Evolutionary conservation across 1,284 basidiomycete genomes (phyloP).

Genomic region (Ustilago bromivora): DNA sequence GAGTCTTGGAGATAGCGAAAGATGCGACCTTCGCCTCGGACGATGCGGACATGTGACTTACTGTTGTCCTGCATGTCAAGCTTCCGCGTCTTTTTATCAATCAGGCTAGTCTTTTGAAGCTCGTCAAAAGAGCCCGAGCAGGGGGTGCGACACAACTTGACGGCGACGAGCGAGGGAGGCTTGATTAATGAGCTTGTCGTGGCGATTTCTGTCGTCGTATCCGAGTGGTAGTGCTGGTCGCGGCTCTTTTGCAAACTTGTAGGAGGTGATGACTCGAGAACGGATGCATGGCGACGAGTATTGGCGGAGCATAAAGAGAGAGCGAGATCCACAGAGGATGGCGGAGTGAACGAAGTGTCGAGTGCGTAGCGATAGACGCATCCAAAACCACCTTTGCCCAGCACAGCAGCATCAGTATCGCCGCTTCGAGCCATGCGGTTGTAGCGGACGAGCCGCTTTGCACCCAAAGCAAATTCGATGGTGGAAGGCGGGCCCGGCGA

Average conservation of each 20-base stretch:
- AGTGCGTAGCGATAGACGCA: slow-evolving; percentile 52
- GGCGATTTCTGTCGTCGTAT: background rate
- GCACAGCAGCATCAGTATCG: slow-evolving; percentile 38
- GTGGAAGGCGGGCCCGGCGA: slow-evolving; percentile 32
- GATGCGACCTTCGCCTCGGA: slow-evolving; percentile 58
- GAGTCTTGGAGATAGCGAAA: slow-evolving; percentile 55
- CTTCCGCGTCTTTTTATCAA: slow-evolving; percentile 36
- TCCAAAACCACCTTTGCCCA: slow-evolving; percentile 53
- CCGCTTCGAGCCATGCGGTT: slow-evolving; percentile 31
- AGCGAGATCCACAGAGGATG: slow-evolving; percentile 38
- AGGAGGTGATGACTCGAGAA: slow-evolving; percentile 2
- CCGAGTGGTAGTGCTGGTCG: background rate
- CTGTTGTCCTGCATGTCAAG: slow-evolving; percentile 42
- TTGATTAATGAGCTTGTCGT: slow-evolving; percentile 6
- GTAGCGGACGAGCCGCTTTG: slow-evolving; percentile 40
- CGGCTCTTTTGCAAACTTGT: background rate
- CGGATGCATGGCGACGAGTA: slow-evolving; percentile 19
- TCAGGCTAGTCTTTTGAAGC: slow-evolving; percentile 53
- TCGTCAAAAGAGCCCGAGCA: slow-evolving; percentile 60
- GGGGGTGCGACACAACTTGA: slow-evolving; percentile 63
- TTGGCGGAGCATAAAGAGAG: slow-evolving; percentile 13
- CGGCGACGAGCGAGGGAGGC: slow-evolving; percentile 52
- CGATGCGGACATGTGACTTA: slow-evolving; percentile 51
- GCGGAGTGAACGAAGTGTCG: slow-evolving; percentile 50
- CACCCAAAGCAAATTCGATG: slow-evolving; percentile 28